Percentiles rank a stretch among this genome's conserved stretches.
These are phyloP conservation scores for Fusarium nodosum DNA, from an alignment of 2,329 filamentous ascomycete species.

Conservation along the genomic window DNA sequence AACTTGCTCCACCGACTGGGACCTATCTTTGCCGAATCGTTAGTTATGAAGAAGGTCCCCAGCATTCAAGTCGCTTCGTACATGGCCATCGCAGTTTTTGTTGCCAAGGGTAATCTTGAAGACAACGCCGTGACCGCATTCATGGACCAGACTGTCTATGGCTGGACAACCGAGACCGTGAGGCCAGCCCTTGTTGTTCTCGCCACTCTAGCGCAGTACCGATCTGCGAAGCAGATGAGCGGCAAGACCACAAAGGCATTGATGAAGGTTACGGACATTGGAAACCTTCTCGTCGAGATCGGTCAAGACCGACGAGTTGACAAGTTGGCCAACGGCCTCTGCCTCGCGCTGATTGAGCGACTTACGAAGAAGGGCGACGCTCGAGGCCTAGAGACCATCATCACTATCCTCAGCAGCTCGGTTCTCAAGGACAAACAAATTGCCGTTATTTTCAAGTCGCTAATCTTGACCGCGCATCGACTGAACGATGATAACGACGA, in stretches of 20 bases:
- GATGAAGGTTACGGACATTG: constrained; percentile 72
- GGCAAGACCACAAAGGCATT: constrained; percentile 77
- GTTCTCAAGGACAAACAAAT: constrained; percentile 74
- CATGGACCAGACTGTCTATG: constrained; percentile 87
- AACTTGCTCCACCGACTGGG: constrained; percentile 76
- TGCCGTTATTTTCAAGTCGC: constrained; percentile 73
- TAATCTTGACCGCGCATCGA: constrained; percentile 72
- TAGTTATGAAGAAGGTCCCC: constrained; percentile 80
- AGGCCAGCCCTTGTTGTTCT: constrained; percentile 83
- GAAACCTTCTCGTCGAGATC: constrained; percentile 71
- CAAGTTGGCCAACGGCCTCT: constrained; percentile 79
- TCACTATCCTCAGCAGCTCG: constrained; percentile 70
- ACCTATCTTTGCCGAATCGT: constrained; percentile 81
- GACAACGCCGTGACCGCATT: constrained; percentile 86
- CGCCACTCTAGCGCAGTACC: constrained; percentile 84
- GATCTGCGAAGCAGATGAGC: constrained; percentile 77
- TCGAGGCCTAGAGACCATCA: constrained; percentile 70
- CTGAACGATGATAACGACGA: constrained; percentile 68
- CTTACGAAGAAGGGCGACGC: constrained; percentile 71
- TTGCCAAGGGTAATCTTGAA: constrained; percentile 82
- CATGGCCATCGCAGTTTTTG: constrained; percentile 89
- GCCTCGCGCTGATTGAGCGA: constrained; percentile 73
- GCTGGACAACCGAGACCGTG: constrained; percentile 81
- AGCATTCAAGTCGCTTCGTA: constrained; percentile 90
- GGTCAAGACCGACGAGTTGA: constrained; percentile 76